Conservation (phyloP, 306 rosid species). For the Fragaria vesca region DNA sequence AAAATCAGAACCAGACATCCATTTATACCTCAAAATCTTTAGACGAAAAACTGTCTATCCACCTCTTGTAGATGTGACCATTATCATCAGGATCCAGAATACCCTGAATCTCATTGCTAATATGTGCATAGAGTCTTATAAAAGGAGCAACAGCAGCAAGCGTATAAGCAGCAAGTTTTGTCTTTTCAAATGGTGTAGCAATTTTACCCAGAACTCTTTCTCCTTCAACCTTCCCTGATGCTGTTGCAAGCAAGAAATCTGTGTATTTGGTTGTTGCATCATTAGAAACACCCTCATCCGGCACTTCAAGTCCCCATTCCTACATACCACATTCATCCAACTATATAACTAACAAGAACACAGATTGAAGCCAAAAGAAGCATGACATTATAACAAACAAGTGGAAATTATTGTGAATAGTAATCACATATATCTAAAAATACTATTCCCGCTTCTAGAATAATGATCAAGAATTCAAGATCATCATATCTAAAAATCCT, state of each 20-base stretch:
- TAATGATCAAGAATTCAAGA: background rate
- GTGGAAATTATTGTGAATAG: background rate
- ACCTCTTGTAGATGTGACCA: slow-evolving; percentile 13
- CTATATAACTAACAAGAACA: background rate
- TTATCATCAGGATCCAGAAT: slow-evolving; percentile 11
- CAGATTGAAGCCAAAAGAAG: background rate
- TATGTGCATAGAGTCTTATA: slow-evolving; percentile 14
- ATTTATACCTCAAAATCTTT: slow-evolving; percentile 16
- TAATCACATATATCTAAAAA: no score
- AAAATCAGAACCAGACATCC: background rate
- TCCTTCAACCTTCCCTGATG: slow-evolving; percentile 28
- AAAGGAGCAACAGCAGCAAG: slow-evolving; percentile 27
- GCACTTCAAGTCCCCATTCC: slow-evolving; percentile 15
- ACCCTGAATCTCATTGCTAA: slow-evolving; percentile 5
- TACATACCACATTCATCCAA: slow-evolving; percentile 4
- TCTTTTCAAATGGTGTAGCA: slow-evolving; percentile 26
- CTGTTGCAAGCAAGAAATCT: slow-evolving; percentile 26
- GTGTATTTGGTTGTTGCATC: slow-evolving; percentile 12
- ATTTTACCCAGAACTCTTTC: slow-evolving; percentile 14
- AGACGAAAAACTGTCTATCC: slow-evolving; percentile 21
- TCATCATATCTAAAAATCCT: background rate
- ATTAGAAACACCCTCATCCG: background rate
- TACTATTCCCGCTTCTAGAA: no score
- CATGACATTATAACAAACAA: background rate
- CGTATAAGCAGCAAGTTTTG: slow-evolving; percentile 27